phyloP scores from a whole-genome alignment of 2,329 filamentous ascomycete genomes.

The Drechslera avenae region DNA sequence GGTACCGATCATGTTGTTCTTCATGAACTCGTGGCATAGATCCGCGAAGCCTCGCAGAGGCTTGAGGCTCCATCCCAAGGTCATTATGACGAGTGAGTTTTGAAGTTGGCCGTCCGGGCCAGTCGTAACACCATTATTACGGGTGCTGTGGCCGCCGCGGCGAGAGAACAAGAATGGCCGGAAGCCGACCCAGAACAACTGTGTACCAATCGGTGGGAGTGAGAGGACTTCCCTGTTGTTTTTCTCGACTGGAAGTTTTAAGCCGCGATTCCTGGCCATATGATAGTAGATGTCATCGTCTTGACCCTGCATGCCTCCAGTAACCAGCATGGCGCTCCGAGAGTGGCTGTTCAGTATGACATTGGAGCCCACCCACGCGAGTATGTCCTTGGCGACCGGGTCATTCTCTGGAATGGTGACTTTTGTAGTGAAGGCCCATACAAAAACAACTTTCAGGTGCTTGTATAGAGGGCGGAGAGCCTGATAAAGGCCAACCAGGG shows the following conservation, averaged over 20 bases:
- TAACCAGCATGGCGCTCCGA: slow-evolving; percentile 30
- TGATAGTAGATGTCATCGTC: slow-evolving; percentile 6
- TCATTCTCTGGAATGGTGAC: slow-evolving; percentile 32
- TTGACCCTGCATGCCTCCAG: slow-evolving; percentile 17
- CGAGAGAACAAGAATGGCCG: slow-evolving; percentile 37
- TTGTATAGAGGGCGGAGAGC: slow-evolving; percentile 24
- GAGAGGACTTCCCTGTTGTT: slow-evolving; percentile 16
- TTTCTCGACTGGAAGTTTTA: not conserved
- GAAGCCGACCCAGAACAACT: slow-evolving; percentile 38
- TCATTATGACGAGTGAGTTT: slow-evolving; percentile 28
- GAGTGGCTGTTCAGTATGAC: slow-evolving; percentile 30
- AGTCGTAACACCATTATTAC: not conserved
- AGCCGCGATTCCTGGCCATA: not conserved
- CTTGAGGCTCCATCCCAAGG: slow-evolving; percentile 35
- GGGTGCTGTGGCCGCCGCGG: slow-evolving; percentile 6
- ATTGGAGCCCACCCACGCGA: slow-evolving; percentile 34
- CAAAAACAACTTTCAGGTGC: slow-evolving; percentile 22
- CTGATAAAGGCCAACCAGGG: slow-evolving; percentile 32
- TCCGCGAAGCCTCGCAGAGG: slow-evolving; percentile 31
- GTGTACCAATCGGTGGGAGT: slow-evolving; percentile 27
- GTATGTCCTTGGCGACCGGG: slow-evolving; percentile 30
- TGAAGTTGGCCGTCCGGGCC: slow-evolving; percentile 18
- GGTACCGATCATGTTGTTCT: slow-evolving; percentile 26
- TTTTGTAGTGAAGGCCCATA: slow-evolving; percentile 28
- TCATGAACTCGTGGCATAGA: slow-evolving; percentile 30